phyloP scores from a whole-genome alignment of 768 basidiomycete species.

The Hypholoma sublateritium region DNA sequence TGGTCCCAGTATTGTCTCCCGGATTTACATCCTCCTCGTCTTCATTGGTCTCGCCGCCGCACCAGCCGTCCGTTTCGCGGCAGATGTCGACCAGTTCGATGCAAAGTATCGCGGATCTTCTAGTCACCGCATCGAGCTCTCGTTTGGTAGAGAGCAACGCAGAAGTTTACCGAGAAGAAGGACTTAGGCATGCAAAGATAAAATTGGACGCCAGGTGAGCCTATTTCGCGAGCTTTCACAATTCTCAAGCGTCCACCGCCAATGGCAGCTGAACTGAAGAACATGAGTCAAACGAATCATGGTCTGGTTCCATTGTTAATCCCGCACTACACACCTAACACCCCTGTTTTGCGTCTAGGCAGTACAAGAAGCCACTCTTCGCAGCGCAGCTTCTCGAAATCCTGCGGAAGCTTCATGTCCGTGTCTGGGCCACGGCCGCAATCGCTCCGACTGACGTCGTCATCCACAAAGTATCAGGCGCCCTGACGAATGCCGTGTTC shows the following conservation, averaged over 20 bases:
- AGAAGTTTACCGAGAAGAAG: conserved; percentile 54
- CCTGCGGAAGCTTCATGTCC: conserved; percentile 52
- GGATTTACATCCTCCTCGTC: conserved; percentile 16
- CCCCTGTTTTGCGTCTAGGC: conserved; percentile 39
- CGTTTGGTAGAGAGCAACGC: conserved; percentile 33
- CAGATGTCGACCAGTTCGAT: conserved; percentile 34
- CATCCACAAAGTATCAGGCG: conserved; percentile 84
- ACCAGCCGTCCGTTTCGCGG: conserved; percentile 13
- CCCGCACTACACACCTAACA: conserved; percentile 19
- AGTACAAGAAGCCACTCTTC: conserved; percentile 63
- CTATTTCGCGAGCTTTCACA: conserved; percentile 22
- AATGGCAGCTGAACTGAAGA: conserved; percentile 33
- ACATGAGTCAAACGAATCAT: conserved; percentile 21
- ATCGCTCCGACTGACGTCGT: conserved; percentile 50
- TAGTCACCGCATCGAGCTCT: conserved; percentile 30
- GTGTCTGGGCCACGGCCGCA: conserved; percentile 53
- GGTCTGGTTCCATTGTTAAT: conserved; percentile 31
- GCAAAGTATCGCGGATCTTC: conserved; percentile 29
- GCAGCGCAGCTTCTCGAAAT: conserved; percentile 54
- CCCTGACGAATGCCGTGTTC: conserved; percentile 94
- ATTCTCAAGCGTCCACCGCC: conserved; percentile 30
- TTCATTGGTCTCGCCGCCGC: conserved; percentile 12
- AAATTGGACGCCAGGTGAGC: conserved; percentile 73
- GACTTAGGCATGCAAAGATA: conserved; percentile 54
- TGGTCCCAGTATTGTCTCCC: conserved; percentile 20